Conservation (phyloP, 768 basidiomycete species). For the Lanmaoa rubissima region DNA sequence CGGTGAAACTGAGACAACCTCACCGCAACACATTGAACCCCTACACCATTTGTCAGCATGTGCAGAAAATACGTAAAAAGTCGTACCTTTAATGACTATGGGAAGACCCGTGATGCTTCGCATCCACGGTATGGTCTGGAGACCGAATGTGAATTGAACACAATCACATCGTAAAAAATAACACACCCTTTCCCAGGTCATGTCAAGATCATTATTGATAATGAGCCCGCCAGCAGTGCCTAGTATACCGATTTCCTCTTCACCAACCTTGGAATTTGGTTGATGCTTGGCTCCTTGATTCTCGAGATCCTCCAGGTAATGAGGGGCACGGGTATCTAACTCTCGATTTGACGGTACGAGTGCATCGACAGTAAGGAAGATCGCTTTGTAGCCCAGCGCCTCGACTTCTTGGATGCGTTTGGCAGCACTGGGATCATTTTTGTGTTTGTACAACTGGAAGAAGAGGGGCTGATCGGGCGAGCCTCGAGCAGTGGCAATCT, state of each 20-base stretch:
- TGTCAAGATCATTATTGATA: constrained; percentile 64
- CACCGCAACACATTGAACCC: constrained; percentile 74
- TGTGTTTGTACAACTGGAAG: constrained; percentile 87
- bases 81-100: constrained; percentile 68
- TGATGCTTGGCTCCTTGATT: constrained; percentile 30
- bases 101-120: constrained; percentile 67
- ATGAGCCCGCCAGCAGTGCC: constrained; percentile 71
- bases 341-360: constrained; percentile 82
- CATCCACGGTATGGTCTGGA: constrained; percentile 75
- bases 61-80: background rate
- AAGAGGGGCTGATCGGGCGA: constrained; percentile 61
- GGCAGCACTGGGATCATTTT: constrained; percentile 62
- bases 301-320: constrained; percentile 55
- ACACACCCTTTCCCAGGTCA: constrained; percentile 72
- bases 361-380: constrained; percentile 91
- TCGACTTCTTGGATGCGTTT: constrained; percentile 71
- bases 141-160: background rate
- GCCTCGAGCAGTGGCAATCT: constrained; percentile 57
- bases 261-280: constrained; percentile 25
- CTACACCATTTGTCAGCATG: constrained; percentile 33
- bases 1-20: background rate
- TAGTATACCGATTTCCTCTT: constrained; percentile 40
- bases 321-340: constrained; percentile 63
- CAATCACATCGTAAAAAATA: background rate
- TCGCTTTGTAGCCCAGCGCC: constrained; percentile 75